Evolutionary conservation across 352 stramenopile genomes (phyloP).

Genomic region (Albugo candida): DNA sequence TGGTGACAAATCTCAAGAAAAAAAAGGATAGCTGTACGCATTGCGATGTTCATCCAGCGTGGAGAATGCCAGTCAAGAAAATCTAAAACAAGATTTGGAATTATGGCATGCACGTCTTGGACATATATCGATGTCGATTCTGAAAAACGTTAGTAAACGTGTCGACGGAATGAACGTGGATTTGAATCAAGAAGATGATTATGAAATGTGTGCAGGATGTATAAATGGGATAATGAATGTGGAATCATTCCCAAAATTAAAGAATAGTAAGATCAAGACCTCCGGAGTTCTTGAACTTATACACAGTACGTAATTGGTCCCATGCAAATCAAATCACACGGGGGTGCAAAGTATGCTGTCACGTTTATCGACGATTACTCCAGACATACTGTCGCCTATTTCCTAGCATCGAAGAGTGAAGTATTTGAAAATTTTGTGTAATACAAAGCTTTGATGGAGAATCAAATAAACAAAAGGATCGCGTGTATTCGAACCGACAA

Average conservation of each 20-base stretch:
- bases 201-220: neutral
- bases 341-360: constrained; percentile 1
- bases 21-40: too few species aligned
- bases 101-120: too few species aligned
- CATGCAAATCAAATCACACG: neutral
- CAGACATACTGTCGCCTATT: constrained; percentile 6
- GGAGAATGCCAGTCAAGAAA: too few species aligned
- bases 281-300: neutral
- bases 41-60: too few species aligned
- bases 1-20: too few species aligned
- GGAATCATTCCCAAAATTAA: neutral
- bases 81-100: too few species aligned
- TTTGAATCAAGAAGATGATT: neutral
- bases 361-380: constrained; percentile 11
- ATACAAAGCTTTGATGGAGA: constrained; percentile 8
- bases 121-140: too few species aligned
- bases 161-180: too few species aligned
- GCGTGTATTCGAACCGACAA: constrained; percentile 8
- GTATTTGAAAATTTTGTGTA: neutral
- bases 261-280: neutral
- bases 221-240: neutral
- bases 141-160: too few species aligned
- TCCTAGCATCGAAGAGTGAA: constrained; percentile 11
- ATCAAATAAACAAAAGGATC: constrained; percentile 5
- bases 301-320: neutral